A percentile compares a stretch with the other conserved stretches of the same genome.
Conservation (phyloP, 192 early-diverging fungal species). For the Funneliformis mosseae region DNA sequence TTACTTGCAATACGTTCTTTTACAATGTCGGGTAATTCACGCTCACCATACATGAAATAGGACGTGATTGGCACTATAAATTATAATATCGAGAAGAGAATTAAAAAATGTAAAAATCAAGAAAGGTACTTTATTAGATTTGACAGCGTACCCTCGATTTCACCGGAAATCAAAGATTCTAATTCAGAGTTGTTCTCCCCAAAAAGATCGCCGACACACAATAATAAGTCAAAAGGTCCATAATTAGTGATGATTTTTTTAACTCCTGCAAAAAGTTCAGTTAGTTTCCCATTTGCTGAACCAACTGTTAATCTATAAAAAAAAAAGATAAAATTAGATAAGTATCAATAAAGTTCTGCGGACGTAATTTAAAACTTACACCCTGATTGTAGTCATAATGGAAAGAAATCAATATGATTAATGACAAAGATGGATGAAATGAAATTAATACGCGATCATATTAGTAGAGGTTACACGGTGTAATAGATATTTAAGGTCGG, state of each 20-base stretch:
- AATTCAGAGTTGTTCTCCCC: constrained; percentile 49
- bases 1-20: constrained; percentile 52
- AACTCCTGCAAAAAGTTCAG: constrained; percentile 70
- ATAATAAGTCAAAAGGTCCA: constrained; percentile 84
- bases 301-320: constrained; percentile 46
- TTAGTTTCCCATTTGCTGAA: constrained; percentile 71
- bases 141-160: background rate
- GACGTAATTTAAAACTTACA: background rate
- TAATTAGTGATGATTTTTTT: constrained; percentile 76
- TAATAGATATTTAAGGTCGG: too few relatives aligned
- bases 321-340: background rate
- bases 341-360: background rate
- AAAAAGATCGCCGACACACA: constrained; percentile 86
- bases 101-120: background rate
- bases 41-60: constrained; percentile 73
- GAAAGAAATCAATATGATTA: background rate
- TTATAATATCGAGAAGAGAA: background rate
- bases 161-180: constrained; percentile 44
- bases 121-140: background rate
- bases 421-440: too few relatives aligned
- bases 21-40: constrained; percentile 59
- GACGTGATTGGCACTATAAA: constrained; percentile 68
- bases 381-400: background rate
- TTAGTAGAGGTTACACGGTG: too few relatives aligned
- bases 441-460: too few relatives aligned